Evolutionary conservation across 768 basidiomycete species (phyloP).

Genomic region (Baorangia bicolor): DNA sequence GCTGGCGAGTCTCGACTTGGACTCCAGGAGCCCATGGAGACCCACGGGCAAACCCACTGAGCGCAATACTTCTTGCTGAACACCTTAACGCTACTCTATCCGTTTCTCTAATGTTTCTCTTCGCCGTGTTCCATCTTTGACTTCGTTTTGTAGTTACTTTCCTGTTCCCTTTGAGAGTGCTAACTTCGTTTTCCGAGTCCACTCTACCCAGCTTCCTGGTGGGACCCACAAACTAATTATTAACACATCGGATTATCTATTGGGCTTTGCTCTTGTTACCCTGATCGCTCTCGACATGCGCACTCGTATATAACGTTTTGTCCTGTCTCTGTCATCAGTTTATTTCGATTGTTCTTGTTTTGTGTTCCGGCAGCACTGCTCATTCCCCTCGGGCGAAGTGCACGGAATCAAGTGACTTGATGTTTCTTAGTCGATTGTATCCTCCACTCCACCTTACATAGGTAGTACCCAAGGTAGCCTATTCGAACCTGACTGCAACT

Average conservation of each 20-base stretch:
- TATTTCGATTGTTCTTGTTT: conserved; percentile 33
- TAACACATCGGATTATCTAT: conserved; percentile 33
- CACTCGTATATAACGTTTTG: conserved; percentile 36
- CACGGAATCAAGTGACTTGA: conserved; percentile 12
- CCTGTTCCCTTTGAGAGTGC: conserved; percentile 12
- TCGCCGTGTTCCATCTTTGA: conserved; percentile 11
- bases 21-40: conserved; percentile 40
- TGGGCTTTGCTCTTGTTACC: conserved; percentile 36
- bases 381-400: conserved; percentile 4
- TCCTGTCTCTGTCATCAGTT: conserved; percentile 27
- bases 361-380: conserved; percentile 20
- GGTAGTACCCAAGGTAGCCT: not conserved
- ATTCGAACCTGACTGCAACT: not conserved
- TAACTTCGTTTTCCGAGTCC: conserved; percentile 17
- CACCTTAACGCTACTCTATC: conserved; percentile 5
- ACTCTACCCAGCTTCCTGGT: conserved; percentile 15
- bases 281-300: conserved; percentile 39
- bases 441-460: not conserved
- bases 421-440: conserved; percentile 15
- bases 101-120: conserved; percentile 7
- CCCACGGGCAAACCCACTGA: conserved; percentile 22
- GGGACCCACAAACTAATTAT: conserved; percentile 29
- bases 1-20: conserved; percentile 71
- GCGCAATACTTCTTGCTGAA: conserved; percentile 21
- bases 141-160: conserved; percentile 26